Base-by-base conservation (phyloP, 352 stramenopile genomes). In the Globisporangium spiculum region DNA sequence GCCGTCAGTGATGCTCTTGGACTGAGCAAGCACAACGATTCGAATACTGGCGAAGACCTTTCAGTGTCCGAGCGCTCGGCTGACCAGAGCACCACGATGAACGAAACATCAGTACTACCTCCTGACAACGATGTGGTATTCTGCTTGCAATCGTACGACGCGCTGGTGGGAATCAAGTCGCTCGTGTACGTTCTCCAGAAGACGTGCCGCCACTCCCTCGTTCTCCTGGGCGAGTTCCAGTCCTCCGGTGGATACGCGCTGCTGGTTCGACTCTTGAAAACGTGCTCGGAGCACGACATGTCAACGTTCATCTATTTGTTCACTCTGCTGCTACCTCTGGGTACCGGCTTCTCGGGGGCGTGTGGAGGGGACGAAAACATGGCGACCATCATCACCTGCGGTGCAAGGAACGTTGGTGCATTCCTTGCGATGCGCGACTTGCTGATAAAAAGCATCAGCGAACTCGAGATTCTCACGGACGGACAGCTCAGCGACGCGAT, bases 1-100 rank as follows among this genome's bases (percentile, higher is more conserved):
- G 84, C 84, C 61, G 86, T 94, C 34, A 84, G 83, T 34, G 75
- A 92, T 63, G 84, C 84, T 2, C 73, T 94, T 53, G 84, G 84
- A 12, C 73, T 92, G 24, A 89, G 36, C 53, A 72, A 68, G 52
- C 36, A 69, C 55, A 27, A 32, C 10, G 12, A 44, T 22, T 27
- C 10, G 6, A 44, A 8, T 27, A n/a, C 8, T 12, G 24, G 12
- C 7, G 32, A 50, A 60, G 34, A 10, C 0, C 24, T 26, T 7
- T 16, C 12, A 30, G 0, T 8, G 22, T 48, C 38, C 18, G 34
- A 58, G 38, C 44, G 18, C 18, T 52, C 22, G 5, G 16, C 20
- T 63, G 24, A 60, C 41, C 34, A 27, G 26, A 26, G 8, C 12
- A n/a, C 16, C n/a, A 20, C 5, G 1, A 48, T 7, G 5, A 20